Base-by-base conservation (phyloP, 805 yeast species). In the Monosporozyma yasuniensis region DNA sequence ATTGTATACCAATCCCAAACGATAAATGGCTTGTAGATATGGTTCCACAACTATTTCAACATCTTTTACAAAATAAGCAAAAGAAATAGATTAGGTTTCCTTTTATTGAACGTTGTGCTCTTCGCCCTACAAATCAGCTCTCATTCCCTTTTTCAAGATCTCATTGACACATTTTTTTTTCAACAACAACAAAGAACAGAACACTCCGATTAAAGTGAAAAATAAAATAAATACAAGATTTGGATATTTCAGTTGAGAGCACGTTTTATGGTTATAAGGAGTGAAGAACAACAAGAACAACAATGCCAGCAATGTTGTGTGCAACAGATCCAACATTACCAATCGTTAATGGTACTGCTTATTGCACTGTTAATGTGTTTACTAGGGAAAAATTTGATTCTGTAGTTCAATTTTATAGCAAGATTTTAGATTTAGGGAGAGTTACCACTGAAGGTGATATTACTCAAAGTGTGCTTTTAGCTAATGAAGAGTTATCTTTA, bases 21-120 rank as follows among this genome's bases (percentile, higher is more conserved):
- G 90, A 84, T 28, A 70, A 70, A 45, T 86, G 95, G 93, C 66
- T 90, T 14, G 64, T 64, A 1, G 90, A 85, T 55, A 76, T 80
- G 54, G 96, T 95, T 0, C 85, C 89, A 1, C 87, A 83, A 28
- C 55, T 80, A 51, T 58, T 68, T 48, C 53, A 53, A 28, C 41
- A 28, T 18, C 23, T 52, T 4, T 34, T 44, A 21, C 41, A 21
- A 39, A 14, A 39, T 27, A 39, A 39, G n/a, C 5, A 7, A 6
- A 39, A 39, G 16, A 18, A 21, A 11, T 21, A 9, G 7, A 39
- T n/a, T 35, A 2, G 7, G n/a, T 27, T 1, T 16, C 10, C 3
- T 16, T n/a, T 25, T 42, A 19, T 27, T 42, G 14, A 9, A 11
- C 12, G 32, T 5, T 28, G 11, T 12, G 41, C 41, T 18, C 1